Conservation (phyloP, 208 protist species). For the Trypanosoma mega region DNA sequence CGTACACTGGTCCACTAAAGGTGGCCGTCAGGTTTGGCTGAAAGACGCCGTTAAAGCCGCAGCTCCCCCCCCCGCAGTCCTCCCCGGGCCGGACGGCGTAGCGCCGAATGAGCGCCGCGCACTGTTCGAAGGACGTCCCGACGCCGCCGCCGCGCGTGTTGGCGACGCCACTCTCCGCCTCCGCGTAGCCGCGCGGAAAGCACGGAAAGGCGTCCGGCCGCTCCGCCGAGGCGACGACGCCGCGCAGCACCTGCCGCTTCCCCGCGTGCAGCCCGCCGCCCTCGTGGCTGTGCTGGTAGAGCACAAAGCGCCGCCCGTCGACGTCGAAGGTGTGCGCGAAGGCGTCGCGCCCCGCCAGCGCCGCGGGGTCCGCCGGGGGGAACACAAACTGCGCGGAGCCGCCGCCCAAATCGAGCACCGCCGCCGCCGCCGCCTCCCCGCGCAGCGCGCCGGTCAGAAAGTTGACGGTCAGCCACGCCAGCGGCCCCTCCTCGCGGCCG, state of each 20-base stretch:
- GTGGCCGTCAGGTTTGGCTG: slow-evolving; percentile 48
- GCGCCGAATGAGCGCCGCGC: slow-evolving; percentile 36
- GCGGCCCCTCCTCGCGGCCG: slow-evolving; percentile 73
- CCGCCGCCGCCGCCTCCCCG: slow-evolving; percentile 22
- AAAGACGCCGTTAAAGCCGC: slow-evolving; percentile 55
- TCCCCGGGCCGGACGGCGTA: slow-evolving; percentile 37
- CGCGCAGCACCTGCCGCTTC: slow-evolving; percentile 33
- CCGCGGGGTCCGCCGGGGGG: slow-evolving; percentile 25
- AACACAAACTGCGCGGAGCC: slow-evolving; percentile 85
- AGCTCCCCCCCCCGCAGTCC: slow-evolving; percentile 24
- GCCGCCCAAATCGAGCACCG: slow-evolving; percentile 80
- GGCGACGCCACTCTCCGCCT: slow-evolving; percentile 19
- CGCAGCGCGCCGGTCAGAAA: slow-evolving; percentile 47
- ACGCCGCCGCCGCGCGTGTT: slow-evolving; percentile 17
- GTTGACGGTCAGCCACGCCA: slow-evolving; percentile 87
- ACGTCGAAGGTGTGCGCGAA: slow-evolving; percentile 27
- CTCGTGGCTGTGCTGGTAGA: slow-evolving; percentile 86
- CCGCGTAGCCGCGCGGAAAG: slow-evolving; percentile 27
- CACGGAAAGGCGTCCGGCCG: slow-evolving; percentile 26
- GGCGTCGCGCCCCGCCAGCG: slow-evolving; percentile 7
- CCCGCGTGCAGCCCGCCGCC: slow-evolving; percentile 73
- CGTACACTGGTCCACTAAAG: slow-evolving; percentile 56
- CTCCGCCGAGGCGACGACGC: slow-evolving; percentile 19
- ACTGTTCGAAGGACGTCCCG: slow-evolving; percentile 37
- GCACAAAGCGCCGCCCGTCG: slow-evolving; percentile 26